These are phyloP conservation scores for Gracilaria gracilis DNA, from an alignment of 23 red algal species.

Conservation along the genomic window DNA sequence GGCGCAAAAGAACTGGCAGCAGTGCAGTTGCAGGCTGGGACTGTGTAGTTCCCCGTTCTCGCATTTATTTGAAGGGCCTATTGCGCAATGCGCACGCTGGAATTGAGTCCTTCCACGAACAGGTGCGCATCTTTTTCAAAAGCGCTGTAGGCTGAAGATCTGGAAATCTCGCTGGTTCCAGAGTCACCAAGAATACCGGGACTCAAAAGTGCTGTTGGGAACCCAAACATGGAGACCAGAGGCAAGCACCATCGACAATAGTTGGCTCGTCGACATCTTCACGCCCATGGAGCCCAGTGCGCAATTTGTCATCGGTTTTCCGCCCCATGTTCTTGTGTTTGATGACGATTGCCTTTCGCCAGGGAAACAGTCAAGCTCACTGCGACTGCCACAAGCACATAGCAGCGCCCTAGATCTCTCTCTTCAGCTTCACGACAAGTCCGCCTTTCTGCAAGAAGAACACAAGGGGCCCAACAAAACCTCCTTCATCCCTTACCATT, in stretches of 20 bases:
- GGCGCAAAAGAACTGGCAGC: too few species aligned
- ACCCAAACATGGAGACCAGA: too few species aligned
- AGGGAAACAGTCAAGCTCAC: background rate
- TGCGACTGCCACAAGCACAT: background rate
- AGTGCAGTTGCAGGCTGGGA: too few species aligned
- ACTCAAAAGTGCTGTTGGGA: too few species aligned
- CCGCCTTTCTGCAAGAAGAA: background rate
- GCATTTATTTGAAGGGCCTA: background rate
- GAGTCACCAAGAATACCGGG: too few species aligned
- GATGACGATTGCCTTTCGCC: background rate
- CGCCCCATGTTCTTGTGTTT: background rate
- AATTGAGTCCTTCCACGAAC: background rate
- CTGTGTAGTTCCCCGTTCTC: background rate
- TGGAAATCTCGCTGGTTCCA: background rate
- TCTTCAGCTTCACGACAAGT: background rate
- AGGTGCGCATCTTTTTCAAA: background rate
- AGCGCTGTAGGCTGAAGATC: too few species aligned
- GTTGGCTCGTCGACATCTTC: background rate
- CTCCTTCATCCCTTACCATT: background rate
- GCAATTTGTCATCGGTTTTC: background rate
- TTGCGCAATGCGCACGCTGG: background rate
- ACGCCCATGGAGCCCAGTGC: slow-evolving; percentile 1
- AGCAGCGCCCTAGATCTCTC: background rate
- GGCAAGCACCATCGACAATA: too few species aligned
- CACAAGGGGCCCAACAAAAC: background rate